Percentiles rank a stretch among this genome's conserved stretches.
Conservation (phyloP, 1,284 basidiomycete genomes). For the Anthracocystis panici-leucophaei region DNA sequence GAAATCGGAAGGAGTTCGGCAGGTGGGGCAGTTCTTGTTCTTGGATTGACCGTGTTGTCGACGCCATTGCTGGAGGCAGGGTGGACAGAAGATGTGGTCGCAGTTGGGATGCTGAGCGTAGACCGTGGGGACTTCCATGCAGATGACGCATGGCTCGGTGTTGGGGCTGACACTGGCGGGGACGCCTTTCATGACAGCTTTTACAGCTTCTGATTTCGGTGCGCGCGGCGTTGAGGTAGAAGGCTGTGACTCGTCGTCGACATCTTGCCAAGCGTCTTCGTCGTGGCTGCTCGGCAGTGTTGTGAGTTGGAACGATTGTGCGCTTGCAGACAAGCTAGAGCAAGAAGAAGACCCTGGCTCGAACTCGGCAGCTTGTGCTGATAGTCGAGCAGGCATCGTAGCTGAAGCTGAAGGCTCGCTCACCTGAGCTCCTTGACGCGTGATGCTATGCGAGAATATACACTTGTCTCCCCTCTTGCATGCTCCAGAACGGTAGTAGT, state of each 20-base stretch:
- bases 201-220: neutral
- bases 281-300: neutral
- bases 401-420: neutral
- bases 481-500: conserved; percentile 37
- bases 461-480: conserved; percentile 42
- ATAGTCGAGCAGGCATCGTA: neutral
- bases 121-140: conserved; percentile 41
- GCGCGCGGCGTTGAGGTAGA: neutral
- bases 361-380: conserved; percentile 19
- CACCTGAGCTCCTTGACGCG: neutral
- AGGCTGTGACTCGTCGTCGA: neutral
- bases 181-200: conserved; percentile 12
- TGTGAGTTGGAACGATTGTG: conserved; percentile 15
- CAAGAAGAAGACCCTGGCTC: neutral
- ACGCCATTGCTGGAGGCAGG: conserved; percentile 43
- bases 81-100: conserved; percentile 46
- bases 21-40: conserved; percentile 41
- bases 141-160: conserved; percentile 37
- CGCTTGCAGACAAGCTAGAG: conserved; percentile 18
- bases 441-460: conserved; percentile 29
- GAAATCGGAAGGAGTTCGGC: conserved; percentile 26
- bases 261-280: conserved; percentile 16
- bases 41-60: conserved; percentile 20
- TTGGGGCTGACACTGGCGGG: conserved; percentile 16
- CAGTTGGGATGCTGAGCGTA: conserved; percentile 45